Base-by-base conservation (phyloP, 345 rosid species). In the Gossypium turneri region DNA sequence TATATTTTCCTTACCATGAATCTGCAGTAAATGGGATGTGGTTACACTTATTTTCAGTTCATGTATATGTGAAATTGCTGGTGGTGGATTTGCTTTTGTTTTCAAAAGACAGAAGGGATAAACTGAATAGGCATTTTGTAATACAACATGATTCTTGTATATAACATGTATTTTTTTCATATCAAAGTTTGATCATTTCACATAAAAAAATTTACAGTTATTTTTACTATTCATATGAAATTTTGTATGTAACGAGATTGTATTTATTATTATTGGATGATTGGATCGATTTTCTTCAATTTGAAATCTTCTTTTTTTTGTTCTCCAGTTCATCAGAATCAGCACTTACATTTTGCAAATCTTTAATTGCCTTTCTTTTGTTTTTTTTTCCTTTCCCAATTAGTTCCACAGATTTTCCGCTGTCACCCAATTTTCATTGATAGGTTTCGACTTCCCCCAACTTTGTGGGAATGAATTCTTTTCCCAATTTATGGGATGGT, bases 61-160 rank as follows among this genome's bases (percentile, higher is more conserved):
- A 17, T 72, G 20, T 63, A 58, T 74, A 65, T 75, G 55, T 62
- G 73, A 25, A 68, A 68, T 51, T 72, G 67, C 12, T 78, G 19
- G 65, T 48, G 56, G 74, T 60, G 76, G 56, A 43, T 74, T 52
- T 67, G 66, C 34, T 52, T 17, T 50, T 68, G 22, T 48, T 48
- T 25, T 47, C 2, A 67, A 1, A 22, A 47, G 16, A 66, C 53
- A 47, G 19, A 45, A 44, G 38, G 72, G 72, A 47, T 47, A 67
- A 67, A 67, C 20, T 47, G 71, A 66, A 12, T 47, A 45, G 53
- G 11, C 67, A 41, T 38, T 41, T 38, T 63, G 68, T 63, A 63
- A 38, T 63, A 17, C 41, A 17, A 9, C 15, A 63, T 63, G 22
- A n/a, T 38, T 63, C 48, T 38, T 63, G 48, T 63, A 63, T n/a